Percentiles rank a stretch among this genome's conserved stretches.
phyloP scores from a whole-genome alignment of 352 stramenopile species.

The Phytophthora hybrid region DNA sequence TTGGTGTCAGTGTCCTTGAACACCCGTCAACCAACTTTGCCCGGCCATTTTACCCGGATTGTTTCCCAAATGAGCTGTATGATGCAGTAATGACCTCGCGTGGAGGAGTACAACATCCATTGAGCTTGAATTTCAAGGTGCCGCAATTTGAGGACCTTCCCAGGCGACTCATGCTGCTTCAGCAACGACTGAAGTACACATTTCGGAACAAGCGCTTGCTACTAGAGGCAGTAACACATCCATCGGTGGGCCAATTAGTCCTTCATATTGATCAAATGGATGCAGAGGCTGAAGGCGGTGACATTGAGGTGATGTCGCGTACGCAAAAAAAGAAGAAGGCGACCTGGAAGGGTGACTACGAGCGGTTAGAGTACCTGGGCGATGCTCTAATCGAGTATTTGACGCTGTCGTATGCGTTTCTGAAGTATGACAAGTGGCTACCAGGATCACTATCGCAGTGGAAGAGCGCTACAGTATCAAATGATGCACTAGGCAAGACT shows the following conservation, averaged over 20 bases:
- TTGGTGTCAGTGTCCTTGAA: slow-evolving; percentile 70
- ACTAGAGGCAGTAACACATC: slow-evolving; percentile 82
- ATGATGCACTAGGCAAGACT: slow-evolving; percentile 87
- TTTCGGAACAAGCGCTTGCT: slow-evolving; percentile 83
- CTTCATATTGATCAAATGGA: slow-evolving; percentile 55
- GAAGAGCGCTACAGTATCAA: slow-evolving; percentile 89
- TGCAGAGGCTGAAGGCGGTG: slow-evolving; percentile 17
- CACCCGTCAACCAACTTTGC: slow-evolving; percentile 51
- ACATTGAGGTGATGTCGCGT: slow-evolving; percentile 34
- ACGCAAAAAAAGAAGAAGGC: slow-evolving; percentile 53
- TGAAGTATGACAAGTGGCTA: slow-evolving; percentile 77
- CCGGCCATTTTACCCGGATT: slow-evolving; percentile 71
- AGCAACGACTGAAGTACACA: slow-evolving; percentile 85
- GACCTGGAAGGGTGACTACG: slow-evolving; percentile 86
- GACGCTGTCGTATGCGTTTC: slow-evolving; percentile 84
- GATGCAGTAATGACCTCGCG: slow-evolving; percentile 38
- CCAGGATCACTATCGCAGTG: slow-evolving; percentile 81
- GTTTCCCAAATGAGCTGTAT: slow-evolving; percentile 70
- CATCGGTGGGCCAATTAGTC: slow-evolving; percentile 72
- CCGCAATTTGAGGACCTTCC: slow-evolving; percentile 67
- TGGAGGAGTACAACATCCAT: slow-evolving; percentile 27
- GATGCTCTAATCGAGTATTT: slow-evolving; percentile 92
- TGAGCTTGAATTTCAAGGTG: slow-evolving; percentile 65
- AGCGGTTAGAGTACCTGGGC: slow-evolving; percentile 90
- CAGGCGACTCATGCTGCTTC: slow-evolving; percentile 61